A percentile compares a stretch with the other conserved stretches of the same genome.
Conservation (phyloP, 1,139 yeast species). For the Pichiaceae sp. region DNA sequence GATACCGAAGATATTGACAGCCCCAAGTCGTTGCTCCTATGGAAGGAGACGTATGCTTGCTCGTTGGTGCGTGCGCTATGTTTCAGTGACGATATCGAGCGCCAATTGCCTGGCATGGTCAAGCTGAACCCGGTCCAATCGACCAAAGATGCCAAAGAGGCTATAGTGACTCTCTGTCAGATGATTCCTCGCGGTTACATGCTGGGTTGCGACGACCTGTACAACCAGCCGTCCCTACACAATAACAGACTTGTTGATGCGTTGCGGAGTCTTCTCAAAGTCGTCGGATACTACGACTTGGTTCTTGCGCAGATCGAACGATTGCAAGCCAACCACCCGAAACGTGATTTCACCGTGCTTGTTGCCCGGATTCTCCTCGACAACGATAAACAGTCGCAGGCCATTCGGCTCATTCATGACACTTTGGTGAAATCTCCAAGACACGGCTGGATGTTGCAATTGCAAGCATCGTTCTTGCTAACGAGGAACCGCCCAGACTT, state of each 20-base stretch:
- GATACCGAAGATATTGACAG: conserved; percentile 9
- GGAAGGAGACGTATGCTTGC: conserved; percentile 80
- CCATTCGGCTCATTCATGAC: conserved; percentile 57
- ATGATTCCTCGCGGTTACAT: conserved; percentile 61
- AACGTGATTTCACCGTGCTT: conserved; percentile 40
- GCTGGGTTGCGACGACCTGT: conserved; percentile 53
- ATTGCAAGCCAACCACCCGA: conserved; percentile 20
- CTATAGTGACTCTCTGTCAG: conserved; percentile 51
- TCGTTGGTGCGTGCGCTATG: conserved; percentile 65
- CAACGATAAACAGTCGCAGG: conserved; percentile 71
- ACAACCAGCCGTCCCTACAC: conserved; percentile 60
- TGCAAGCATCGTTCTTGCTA: conserved; percentile 69
- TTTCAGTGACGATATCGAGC: conserved; percentile 56
- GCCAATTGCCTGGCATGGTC: conserved; percentile 48
- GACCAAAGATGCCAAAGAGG: conserved; percentile 39
- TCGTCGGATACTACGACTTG: conserved; percentile 55
- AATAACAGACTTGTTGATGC: conserved; percentile 76
- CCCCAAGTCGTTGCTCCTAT: conserved; percentile 31
- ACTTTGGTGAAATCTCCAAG: conserved; percentile 52
- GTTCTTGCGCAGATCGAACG: conserved; percentile 47
- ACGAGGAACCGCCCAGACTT: conserved; percentile 58
- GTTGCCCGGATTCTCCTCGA: conserved; percentile 44
- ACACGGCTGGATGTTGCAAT: conserved; percentile 47
- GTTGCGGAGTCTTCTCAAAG: conserved; percentile 50
- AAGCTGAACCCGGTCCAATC: conserved; percentile 37